Evolutionary conservation across 441 rosid species (phyloP).

Genomic region (Cnidoscolus chayamansa): DNA sequence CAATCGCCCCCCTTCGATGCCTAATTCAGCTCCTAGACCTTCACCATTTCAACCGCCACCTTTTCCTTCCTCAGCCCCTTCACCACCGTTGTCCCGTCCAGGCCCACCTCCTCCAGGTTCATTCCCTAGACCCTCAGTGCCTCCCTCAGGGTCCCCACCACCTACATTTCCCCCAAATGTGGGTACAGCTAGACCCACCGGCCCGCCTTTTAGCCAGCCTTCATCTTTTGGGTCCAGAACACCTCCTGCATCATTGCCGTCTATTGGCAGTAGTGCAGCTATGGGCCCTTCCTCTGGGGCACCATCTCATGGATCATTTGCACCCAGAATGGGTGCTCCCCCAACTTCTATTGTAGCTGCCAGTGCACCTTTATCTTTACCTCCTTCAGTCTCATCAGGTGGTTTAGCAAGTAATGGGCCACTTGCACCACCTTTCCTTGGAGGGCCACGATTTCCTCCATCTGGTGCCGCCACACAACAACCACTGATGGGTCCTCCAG

Average conservation of each 20-base stretch:
- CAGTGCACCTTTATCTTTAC: conserved; percentile 39
- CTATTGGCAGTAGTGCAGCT: conserved; percentile 28
- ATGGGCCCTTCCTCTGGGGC: conserved; percentile 24
- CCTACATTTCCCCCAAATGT: conserved; percentile 43
- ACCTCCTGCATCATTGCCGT: conserved; percentile 50
- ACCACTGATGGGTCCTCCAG: conserved; percentile 48
- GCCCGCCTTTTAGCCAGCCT: conserved; percentile 42
- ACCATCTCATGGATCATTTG: conserved; percentile 18
- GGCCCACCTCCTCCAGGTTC: conserved; percentile 32
- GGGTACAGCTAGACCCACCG: conserved; percentile 46
- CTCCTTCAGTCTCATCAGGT: conserved; percentile 40
- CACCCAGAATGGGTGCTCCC: conserved; percentile 41
- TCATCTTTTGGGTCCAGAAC: conserved; percentile 55
- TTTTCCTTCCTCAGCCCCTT: conserved; percentile 40
- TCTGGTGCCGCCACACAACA: conserved; percentile 40
- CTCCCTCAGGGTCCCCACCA: conserved; percentile 41
- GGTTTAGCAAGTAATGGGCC: conserved; percentile 37
- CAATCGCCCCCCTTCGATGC: conserved; percentile 43
- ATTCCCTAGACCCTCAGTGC: conserved; percentile 42
- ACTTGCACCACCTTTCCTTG: conserved; percentile 22
- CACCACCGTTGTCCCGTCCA: conserved; percentile 46
- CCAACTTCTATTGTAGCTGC: conserved; percentile 34
- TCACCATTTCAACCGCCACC: conserved; percentile 51
- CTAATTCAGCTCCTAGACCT: conserved; percentile 49
- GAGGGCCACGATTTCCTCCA: conserved; percentile 51